These are phyloP conservation scores for Lactifluus hygrophoroides DNA, from an alignment of 768 basidiomycete species.

Conservation along the genomic window DNA sequence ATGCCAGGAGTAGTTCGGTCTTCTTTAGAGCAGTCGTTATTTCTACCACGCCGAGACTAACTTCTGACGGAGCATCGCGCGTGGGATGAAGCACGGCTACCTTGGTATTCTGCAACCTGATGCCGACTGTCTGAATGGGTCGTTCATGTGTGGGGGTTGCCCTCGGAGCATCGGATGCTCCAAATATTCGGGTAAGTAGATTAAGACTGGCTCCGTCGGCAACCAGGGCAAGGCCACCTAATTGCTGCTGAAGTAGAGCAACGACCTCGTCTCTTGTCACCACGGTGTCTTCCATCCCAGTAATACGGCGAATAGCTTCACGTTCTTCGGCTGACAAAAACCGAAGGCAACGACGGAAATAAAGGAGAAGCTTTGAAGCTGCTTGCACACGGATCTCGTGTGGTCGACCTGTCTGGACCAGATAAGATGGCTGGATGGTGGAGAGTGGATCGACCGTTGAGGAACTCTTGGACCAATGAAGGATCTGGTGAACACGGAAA, in stretches of 20 bases:
- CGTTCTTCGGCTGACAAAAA: slow-evolving; percentile 29
- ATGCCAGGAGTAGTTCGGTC: slow-evolving; percentile 2
- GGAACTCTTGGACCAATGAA: slow-evolving; percentile 41
- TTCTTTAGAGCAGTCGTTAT: slow-evolving; percentile 1
- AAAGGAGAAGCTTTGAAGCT: slow-evolving; percentile 69
- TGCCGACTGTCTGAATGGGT: neutral
- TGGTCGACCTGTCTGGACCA: slow-evolving; percentile 68
- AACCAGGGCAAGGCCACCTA: slow-evolving; percentile 12
- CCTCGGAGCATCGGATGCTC: neutral
- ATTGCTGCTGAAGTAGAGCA: slow-evolving; percentile 8
- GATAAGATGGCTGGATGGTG: slow-evolving; percentile 74
- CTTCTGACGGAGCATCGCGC: slow-evolving; percentile 9
- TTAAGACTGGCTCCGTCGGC: slow-evolving; percentile 9
- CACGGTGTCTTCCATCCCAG: slow-evolving; percentile 18
- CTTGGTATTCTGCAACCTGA: slow-evolving; percentile 3
- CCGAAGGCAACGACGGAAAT: slow-evolving; percentile 62
- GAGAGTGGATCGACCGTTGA: slow-evolving; percentile 67
- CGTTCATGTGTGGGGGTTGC: neutral
- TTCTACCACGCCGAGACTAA: slow-evolving; percentile 1
- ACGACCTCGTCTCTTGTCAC: slow-evolving; percentile 16
- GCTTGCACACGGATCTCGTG: slow-evolving; percentile 58
- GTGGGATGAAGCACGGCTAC: slow-evolving; percentile 13
- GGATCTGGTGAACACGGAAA: slow-evolving; percentile 34
- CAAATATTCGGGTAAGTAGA: slow-evolving; percentile 19
- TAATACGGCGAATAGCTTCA: slow-evolving; percentile 16